Evolutionary conservation across 2,329 filamentous ascomycete species (phyloP), one percentile per base, ranked within the genome.

Genomic region (Ophiostoma piceae): DNA sequence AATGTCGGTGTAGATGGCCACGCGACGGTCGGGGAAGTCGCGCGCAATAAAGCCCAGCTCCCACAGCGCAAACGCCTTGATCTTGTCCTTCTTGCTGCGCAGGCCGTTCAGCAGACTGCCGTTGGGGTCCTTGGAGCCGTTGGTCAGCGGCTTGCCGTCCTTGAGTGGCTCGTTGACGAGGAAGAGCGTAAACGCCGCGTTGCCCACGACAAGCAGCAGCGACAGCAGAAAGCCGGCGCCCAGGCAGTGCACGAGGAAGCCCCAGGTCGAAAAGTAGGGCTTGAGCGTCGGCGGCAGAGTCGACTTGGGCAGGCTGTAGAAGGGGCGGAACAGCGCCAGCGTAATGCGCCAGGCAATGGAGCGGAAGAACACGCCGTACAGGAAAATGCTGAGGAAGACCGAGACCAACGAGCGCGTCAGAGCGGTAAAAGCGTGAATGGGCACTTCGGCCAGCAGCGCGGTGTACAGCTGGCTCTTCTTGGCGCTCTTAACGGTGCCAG

Each of bases 1-100:
- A 72, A 97, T 91, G 74, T 98, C 94, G 71, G 89, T 87, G 79
- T 92, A 97, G 69, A 98, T 92, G 26, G 88, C 87, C 78, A 90
- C 91, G 68, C 94, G 87, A 43, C 93, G 88, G n/a, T 87, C 84
- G 19, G 89, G 84, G 73, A 91, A 94, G 69, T 87, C 85, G 70
- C 90, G 86, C 51, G 91, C 89, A 74, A 97, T 96, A 70, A 92
- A 84, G 39, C 88, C 87, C 37, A 97, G 82, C 77, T 98, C 94
- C 94, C 94, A 97, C 79, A 96, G 90, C 19, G 94, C 94, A 78
- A 96, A 96, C 0, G 88, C 90, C 79, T 87, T 89, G 71, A 92
- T 88, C 11, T 91, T 83, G 9, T 92, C 84, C 78, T 94, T 95
- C 80, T 93, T 95, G 73, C 90, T 90, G 77, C 89, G 94, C 65